Percentiles rank a stretch among this genome's conserved stretches.
Conservation (phyloP, 2,329 filamentous ascomycete species). For the Diaporthe caulivora region DNA sequence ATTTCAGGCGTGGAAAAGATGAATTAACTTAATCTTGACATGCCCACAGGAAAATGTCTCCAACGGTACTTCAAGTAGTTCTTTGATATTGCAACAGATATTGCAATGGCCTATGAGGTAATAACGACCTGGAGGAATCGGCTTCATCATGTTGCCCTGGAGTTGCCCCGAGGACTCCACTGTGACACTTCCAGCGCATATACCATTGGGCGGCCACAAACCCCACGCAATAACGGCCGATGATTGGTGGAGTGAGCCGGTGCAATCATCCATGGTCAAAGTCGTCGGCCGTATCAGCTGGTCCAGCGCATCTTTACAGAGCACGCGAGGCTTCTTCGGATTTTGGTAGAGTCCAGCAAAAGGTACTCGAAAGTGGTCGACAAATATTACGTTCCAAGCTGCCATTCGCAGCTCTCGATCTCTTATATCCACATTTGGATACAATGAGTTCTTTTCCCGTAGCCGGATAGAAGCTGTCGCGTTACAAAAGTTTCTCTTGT, state of each 20-base stretch:
- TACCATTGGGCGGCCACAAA: background rate
- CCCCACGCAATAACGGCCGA: background rate
- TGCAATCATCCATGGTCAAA: background rate
- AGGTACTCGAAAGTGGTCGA: slow-evolving; percentile 3
- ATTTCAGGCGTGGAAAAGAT: too few species aligned
- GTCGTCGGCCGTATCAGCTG: background rate
- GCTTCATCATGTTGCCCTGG: background rate
- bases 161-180: background rate
- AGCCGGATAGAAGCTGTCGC: background rate
- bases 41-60: background rate
- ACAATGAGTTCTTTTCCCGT: background rate
- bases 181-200: background rate
- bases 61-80: background rate
- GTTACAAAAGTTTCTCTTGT: background rate
- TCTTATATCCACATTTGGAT: background rate
- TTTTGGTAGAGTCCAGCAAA: slow-evolving; percentile 8
- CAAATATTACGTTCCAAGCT: slow-evolving; percentile 12
- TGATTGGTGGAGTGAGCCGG: background rate
- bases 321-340: background rate
- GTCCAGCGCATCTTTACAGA: background rate
- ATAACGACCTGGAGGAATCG: background rate
- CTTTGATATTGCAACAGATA: slow-evolving; percentile 5
- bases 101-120: slow-evolving; percentile 1
- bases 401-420: slow-evolving; percentile 21
- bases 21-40: background rate